Base-by-base conservation (phyloP, 1,284 basidiomycete species). In the Ustilago vetiveriae region DNA sequence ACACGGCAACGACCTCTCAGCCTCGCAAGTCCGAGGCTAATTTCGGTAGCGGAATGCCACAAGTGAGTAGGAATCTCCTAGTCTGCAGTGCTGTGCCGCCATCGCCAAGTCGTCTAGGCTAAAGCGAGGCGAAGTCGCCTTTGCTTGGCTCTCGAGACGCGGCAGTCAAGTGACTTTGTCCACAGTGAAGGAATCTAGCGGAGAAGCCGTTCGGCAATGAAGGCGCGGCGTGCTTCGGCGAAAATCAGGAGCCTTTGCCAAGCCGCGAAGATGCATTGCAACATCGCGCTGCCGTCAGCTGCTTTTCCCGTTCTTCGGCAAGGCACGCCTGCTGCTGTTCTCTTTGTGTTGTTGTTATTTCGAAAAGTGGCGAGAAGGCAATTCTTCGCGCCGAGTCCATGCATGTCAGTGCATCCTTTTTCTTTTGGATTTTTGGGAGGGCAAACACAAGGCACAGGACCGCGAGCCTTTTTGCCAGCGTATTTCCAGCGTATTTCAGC, bases 1-100 rank as follows among this genome's bases (percentile, higher is more conserved):
- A n/a, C n/a, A n/a, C n/a, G n/a, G n/a, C n/a, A n/a, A n/a, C n/a
- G n/a, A n/a, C n/a, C n/a, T n/a, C n/a, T n/a, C n/a, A n/a, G 27
- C 47, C 17, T 26, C 36, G 47, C 29, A 41, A 41, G 29, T 50
- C 47, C 39, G 47, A 41, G 48, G 37, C 30, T 37, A 21, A 26
- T 8, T 33, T 33, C 7, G n/a, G n/a, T n/a, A n/a, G n/a, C n/a
- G n/a, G n/a, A n/a, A n/a, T n/a, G n/a, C n/a, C n/a, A n/a, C n/a
- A n/a, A n/a, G n/a, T n/a, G n/a, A n/a, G n/a, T n/a, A n/a, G n/a
- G n/a, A n/a, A n/a, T n/a, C n/a, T n/a, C n/a, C n/a, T n/a, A n/a
- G n/a, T n/a, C n/a, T n/a, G n/a, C n/a, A 8, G 11, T 27, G 44
- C 21, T 6, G 16, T 36, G 32, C 33, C 11, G 33, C 27, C n/a